These are phyloP conservation scores for Diaporthe aspalathi DNA, from an alignment of 2,329 filamentous ascomycete species.

Conservation along the genomic window DNA sequence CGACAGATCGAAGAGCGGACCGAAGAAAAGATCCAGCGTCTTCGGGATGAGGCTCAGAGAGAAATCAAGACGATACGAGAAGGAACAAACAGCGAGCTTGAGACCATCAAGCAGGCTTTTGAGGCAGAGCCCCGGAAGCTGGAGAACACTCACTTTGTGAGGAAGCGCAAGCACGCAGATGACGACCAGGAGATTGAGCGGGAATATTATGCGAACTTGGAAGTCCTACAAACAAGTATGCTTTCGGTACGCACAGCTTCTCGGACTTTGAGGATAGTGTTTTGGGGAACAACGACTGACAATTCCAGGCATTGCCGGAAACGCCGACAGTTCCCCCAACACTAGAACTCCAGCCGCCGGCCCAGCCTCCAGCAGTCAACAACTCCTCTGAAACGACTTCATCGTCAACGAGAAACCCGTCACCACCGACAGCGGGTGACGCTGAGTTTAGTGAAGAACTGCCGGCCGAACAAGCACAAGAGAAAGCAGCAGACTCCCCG, in stretches of 20 bases:
- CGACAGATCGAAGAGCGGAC: not conserved
- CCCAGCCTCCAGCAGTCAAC: not conserved
- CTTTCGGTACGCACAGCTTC: not conserved
- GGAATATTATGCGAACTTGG: not conserved
- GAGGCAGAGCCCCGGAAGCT: not conserved
- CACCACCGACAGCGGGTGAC: not conserved
- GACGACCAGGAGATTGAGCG: not conserved
- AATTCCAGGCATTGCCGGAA: not conserved
- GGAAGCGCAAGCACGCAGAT: conserved; percentile 17
- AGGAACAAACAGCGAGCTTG: not conserved
- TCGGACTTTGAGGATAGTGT: not conserved
- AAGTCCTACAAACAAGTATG: not conserved
- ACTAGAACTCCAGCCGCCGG: not conserved
- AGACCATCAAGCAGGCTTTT: not conserved
- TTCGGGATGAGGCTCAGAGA: not conserved
- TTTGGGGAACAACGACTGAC: not conserved
- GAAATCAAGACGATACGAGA: not conserved
- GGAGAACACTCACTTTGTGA: not conserved
- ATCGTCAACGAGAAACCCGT: no score
- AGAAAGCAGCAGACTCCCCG: not conserved
- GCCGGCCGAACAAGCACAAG: no score
- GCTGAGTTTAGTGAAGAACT: not conserved
- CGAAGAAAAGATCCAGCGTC: not conserved
- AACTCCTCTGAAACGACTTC: not conserved
- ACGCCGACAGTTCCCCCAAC: not conserved